Conservation (phyloP, 305 asterid genomes). For the Fraxinus angustifolia region DNA sequence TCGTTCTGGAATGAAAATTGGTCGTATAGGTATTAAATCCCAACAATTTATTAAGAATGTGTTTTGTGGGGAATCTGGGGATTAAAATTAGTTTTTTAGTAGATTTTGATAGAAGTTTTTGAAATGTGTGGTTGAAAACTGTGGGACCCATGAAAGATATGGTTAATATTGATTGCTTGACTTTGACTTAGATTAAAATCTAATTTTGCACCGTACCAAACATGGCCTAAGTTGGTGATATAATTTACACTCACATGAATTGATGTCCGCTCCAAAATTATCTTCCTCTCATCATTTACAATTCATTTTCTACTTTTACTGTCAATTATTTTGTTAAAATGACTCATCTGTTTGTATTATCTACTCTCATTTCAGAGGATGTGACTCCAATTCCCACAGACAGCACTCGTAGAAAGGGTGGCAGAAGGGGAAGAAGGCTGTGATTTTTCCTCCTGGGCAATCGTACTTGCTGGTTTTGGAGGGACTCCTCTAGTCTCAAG, state of each 20-base stretch:
- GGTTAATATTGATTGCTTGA: no score
- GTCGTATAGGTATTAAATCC: constrained; percentile 22
- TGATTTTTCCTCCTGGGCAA: constrained; percentile 13
- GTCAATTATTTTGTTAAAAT: neutral
- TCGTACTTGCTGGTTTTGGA: neutral
- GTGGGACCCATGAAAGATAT: no score
- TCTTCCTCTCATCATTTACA: neutral
- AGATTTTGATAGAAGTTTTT: no score
- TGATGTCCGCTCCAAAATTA: neutral
- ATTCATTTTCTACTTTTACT: neutral
- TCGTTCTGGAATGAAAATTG: constrained; percentile 40
- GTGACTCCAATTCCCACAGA: constrained; percentile 69
- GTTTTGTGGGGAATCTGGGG: no score
- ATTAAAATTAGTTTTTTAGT: no score
- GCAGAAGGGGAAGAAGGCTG: constrained; percentile 70
- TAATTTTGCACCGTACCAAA: no score
- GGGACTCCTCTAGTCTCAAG: constrained; percentile 7
- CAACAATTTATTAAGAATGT: no score
- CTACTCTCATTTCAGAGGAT: constrained; percentile 47
- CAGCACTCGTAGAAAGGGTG: constrained; percentile 68
- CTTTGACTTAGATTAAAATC: no score
- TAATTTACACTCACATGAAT: neutral
- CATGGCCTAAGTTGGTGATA: neutral
- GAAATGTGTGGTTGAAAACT: no score
- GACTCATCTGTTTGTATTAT: neutral